Base-by-base conservation (phyloP, 2,329 filamentous ascomycete species). In the Pestalotiopsis sp. region DNA sequence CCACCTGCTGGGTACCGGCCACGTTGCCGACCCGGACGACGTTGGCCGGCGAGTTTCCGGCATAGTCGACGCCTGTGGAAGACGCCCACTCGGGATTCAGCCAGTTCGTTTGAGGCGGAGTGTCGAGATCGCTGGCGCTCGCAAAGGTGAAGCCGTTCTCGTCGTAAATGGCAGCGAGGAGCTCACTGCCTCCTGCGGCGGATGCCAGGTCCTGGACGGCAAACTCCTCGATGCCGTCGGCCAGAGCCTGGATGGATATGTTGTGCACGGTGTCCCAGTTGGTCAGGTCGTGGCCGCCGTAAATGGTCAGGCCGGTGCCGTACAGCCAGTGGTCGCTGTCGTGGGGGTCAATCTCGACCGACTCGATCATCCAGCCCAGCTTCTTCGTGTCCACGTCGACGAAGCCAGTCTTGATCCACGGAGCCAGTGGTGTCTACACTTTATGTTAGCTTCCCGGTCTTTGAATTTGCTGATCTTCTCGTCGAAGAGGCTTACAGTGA, bases 291-390 rank as follows among this genome's bases (percentile, higher is more conserved):
- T 84, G 83, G 1, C 87, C 85, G 11, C 86, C 86, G 49, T 83
- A 87, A 59, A 88, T 77, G 0, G 85, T 87, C n/a, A 84, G 76
- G 2, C 88, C 87, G 0, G 88, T 90, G n/a, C 85, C 86, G 68
- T 90, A 90, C 0, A 89, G 77, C 86, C 86, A 89, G 74, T 89
- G 87, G 72, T 89, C 82, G 67, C 86, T 88, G 72, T 90, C 86
- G 31, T 84, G 81, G 0, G 88, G 88, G 72, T 90, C 81, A 64
- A 90, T 90, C 25, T 85, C 85, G 7, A 90, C 76, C 0, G 83
- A 79, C 72, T 90, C 88, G 9, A 89, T 86, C 88, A 89, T 90
- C 87, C 87, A 90, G 1, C 88, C 88, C 3, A 90, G 76, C 38
- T 81, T 80, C 77, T 87, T 86, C 14, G 79, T 81, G 67, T 86